Base-by-base conservation (phyloP, 129 eudicot genomes). In the sunflower (Helianthus annuus) region DNA sequence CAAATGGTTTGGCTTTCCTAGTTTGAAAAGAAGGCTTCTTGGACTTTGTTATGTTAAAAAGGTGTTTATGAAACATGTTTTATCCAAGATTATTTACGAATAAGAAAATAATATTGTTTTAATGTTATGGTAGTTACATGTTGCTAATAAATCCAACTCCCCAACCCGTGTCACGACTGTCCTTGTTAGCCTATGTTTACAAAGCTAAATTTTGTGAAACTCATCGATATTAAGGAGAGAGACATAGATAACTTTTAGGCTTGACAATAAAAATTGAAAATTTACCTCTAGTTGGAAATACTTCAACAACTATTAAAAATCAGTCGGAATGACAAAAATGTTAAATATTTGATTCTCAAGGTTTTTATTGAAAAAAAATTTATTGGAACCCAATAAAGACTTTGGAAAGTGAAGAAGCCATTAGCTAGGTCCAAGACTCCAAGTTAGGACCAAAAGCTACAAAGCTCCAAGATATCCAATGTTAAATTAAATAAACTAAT, bases 381-480 rank as follows among this genome's bases (percentile, higher is more conserved):
- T 10, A 24, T 10, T 58, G 64, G 39, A 57, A 22, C 0, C 64
- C 61, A 58, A 58, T 58, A 58, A 24, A 22, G 15, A 24, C 39
- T 24, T 58, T 4, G 45, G 13, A 55, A 55, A 55, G 36, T 1
- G 32, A 55, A 55, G 61, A 17, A 17, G 34, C 61, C 40, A 10
- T 27, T 10, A 55, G 61, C 15, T 58, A 58, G 64, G 39, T 10
- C 64, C n/a, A 58, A 58, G n/a, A 22, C 17, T 10, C 38, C n/a
- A 58, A 58, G 38, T 58, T 27, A 40, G 64, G 64, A 58, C 39
- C 39, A 58, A 57, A 57, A 57, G 8, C 39, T 27, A 55, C 61
- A 11, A 58, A 24, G 15, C 46, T 24, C 7, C 14, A 10, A 57
- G 7, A 10, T 3, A 24, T 3, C 10, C 10, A 32, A 32, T 29